These are phyloP conservation scores for Millerozyma miso DNA, from an alignment of 805 yeast genomes.

Conservation along the genomic window DNA sequence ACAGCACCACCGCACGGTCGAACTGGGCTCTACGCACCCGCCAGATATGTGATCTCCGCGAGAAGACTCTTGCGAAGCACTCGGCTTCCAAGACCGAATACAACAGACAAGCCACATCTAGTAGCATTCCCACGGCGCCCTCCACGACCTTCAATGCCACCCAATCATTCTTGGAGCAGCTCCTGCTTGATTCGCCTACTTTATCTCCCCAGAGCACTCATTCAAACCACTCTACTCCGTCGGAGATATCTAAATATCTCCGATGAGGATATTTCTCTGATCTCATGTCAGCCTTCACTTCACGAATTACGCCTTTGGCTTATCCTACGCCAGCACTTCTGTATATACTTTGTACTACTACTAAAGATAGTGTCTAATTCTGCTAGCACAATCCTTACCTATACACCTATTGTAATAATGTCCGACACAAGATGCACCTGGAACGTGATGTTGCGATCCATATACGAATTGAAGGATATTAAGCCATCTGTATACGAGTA, in stretches of 20 bases:
- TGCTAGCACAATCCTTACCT: no score
- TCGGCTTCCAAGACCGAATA: constrained; percentile 24
- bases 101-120: constrained; percentile 1
- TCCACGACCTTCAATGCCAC: constrained; percentile 20
- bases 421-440: no score
- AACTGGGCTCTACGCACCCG: constrained; percentile 67
- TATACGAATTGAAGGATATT: no score
- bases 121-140: constrained; percentile 2
- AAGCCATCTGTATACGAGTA: no score
- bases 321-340: neutral
- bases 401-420: no score
- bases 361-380: neutral
- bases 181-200: constrained; percentile 10
- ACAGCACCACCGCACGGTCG: constrained; percentile 45
- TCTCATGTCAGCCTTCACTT: no score
- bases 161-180: constrained; percentile 30
- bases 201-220: no score
- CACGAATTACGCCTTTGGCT: no score
- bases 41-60: constrained; percentile 41
- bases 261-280: no score
- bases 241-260: no score
- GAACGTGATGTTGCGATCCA: no score
- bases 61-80: constrained; percentile 25
- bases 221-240: no score
- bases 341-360: neutral